Conservation (phyloP, 202 grass and related monocot species). For the Panicum hallii region DNA sequence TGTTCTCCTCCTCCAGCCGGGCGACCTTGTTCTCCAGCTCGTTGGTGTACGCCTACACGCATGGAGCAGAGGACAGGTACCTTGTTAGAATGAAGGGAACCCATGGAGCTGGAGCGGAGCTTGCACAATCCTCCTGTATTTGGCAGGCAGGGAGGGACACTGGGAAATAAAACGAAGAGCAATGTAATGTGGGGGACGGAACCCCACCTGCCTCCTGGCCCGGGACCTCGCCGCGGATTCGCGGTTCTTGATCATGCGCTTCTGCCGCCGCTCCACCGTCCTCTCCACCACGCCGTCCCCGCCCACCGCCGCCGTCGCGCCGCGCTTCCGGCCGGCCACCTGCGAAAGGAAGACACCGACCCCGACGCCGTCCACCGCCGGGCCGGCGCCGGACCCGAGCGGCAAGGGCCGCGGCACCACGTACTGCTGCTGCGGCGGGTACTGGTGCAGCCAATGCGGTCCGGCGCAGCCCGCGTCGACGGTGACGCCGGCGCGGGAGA, state of each 20-base stretch:
- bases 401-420: conserved; percentile 39
- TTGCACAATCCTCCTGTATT: no score
- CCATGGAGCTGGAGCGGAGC: no score
- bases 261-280: conserved; percentile 88
- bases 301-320: conserved; percentile 23
- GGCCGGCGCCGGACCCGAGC: conserved; percentile 18
- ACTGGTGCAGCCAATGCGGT: conserved; percentile 50
- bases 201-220: conserved; percentile 84
- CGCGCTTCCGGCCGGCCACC: conserved; percentile 65
- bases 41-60: conserved; percentile 76
- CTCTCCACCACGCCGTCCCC: conserved; percentile 63
- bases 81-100: no score
- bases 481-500: conserved; percentile 67
- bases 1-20: conserved; percentile 77
- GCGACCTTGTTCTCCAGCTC: conserved; percentile 94
- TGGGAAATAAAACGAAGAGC: background rate
- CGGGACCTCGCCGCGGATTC: conserved; percentile 92
- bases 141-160: no score
- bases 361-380: conserved; percentile 43
- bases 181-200: background rate
- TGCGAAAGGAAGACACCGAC: conserved; percentile 44
- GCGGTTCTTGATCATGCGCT: conserved; percentile 99
- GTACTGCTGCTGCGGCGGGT: conserved; percentile 44
- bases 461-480: conserved; percentile 14
- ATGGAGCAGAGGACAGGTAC: no score